A percentile compares a stretch with the other conserved stretches of the same genome.
phyloP scores from a whole-genome alignment of 371 early-diverging fungal species.

The Mortierella sp. region DNA sequence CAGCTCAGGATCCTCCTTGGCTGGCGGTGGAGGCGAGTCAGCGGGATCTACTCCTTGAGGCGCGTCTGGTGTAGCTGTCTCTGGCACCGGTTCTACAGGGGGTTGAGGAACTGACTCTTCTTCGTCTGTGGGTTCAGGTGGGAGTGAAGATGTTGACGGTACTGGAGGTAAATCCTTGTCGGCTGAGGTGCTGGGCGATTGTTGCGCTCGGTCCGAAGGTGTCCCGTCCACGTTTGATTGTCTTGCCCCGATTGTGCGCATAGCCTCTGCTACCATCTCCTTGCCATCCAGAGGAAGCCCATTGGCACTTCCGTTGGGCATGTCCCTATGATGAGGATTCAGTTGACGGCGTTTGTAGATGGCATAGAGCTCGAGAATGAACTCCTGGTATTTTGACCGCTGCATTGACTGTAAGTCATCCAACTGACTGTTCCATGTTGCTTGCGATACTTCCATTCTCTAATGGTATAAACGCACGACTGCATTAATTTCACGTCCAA shows the following conservation, averaged over 20 bases:
- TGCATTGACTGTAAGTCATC: slow-evolving; percentile 72
- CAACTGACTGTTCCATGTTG: slow-evolving; percentile 74
- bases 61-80: background rate
- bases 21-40: slow-evolving; percentile 17
- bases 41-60: background rate
- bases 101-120: background rate
- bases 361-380: slow-evolving; percentile 75
- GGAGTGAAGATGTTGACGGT: slow-evolving; percentile 4
- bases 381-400: slow-evolving; percentile 76
- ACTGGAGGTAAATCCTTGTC: slow-evolving; percentile 10
- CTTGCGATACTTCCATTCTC: slow-evolving; percentile 74
- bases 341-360: slow-evolving; percentile 64
- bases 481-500: background rate
- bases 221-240: slow-evolving; percentile 23
- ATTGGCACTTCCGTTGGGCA: background rate
- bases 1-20: slow-evolving; percentile 52
- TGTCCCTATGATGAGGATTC: slow-evolving; percentile 1
- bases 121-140: background rate
- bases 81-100: background rate
- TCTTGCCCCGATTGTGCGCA: slow-evolving; percentile 39
- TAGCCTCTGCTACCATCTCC: slow-evolving; percentile 65
- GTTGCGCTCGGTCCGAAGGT: background rate
- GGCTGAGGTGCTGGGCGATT: background rate
- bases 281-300: slow-evolving; percentile 60
- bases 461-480: background rate